Percentiles rank a stretch among this genome's conserved stretches.
These are phyloP conservation scores for Trichophyton mentagrophytes DNA, from an alignment of 2,329 filamentous ascomycete genomes.

Conservation along the genomic window DNA sequence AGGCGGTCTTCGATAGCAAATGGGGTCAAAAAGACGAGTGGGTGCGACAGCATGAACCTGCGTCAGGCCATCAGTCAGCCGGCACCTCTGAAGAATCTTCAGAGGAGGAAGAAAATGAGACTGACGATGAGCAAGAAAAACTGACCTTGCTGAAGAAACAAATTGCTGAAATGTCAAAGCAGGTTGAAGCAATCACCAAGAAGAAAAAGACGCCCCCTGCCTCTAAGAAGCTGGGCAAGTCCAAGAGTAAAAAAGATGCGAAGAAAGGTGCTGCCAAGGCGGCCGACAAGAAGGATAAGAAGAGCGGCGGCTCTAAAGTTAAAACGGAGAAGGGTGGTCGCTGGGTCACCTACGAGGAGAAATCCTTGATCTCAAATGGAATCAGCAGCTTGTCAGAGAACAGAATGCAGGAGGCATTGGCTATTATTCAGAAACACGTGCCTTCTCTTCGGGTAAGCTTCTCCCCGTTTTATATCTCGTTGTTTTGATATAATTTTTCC, in stretches of 20 bases:
- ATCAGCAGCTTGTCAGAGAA: conserved; percentile 67
- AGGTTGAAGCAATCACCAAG: conserved; percentile 43
- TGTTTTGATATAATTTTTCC: not conserved
- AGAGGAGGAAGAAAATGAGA: conserved; percentile 55
- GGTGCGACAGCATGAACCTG: conserved; percentile 60
- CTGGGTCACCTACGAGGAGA: conserved; percentile 64
- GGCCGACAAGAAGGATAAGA: conserved; percentile 43
- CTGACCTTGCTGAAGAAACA: conserved; percentile 55
- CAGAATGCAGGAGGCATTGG: conserved; percentile 68
- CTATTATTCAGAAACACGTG: conserved; percentile 78
- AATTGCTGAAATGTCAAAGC: conserved; percentile 60
- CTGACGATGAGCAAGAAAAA: conserved; percentile 51
- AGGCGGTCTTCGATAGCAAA: conserved; percentile 60
- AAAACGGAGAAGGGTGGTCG: conserved; percentile 44
- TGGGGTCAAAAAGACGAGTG: conserved; percentile 65
- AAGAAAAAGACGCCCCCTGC: conserved; percentile 48
- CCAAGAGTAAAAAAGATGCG: conserved; percentile 35
- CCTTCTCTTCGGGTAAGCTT: conserved; percentile 51
- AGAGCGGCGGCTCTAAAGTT: conserved; percentile 24
- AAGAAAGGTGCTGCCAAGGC: conserved; percentile 32
- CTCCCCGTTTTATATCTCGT: conserved; percentile 3
- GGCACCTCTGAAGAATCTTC: conserved; percentile 55
- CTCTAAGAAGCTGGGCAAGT: conserved; percentile 38
- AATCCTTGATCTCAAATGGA: conserved; percentile 77
- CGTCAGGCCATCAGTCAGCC: conserved; percentile 53